Base-by-base conservation (phyloP, 345 rosid genomes). In the Erucastrum elatum region DNA sequence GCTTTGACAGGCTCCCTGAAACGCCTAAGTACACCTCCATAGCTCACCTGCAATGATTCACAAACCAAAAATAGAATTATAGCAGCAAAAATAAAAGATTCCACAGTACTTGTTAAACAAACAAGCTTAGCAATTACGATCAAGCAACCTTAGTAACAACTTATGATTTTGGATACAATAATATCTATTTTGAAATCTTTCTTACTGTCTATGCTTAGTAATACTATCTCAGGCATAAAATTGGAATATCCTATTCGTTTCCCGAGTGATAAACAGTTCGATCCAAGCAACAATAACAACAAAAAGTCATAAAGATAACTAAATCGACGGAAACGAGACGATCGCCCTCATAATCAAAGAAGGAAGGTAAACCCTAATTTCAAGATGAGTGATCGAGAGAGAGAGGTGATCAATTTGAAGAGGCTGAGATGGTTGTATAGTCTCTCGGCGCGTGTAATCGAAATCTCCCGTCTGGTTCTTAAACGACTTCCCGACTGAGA, bases 11-110 rank as follows among this genome's bases (percentile, higher is more conserved):
- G 60, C 37, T 88, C 94, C 82, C 85, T 89, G 85, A 95, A 91
- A 11, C 99, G 96, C 84, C 98, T 85, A 29, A 95, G 89, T 0
- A 91, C 88, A 77, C 82, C 89, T 44, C 87, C 92, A 82, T 81
- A 85, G 62, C 87, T 85, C 31, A 93, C 98, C 99, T 95, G 85
- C 16, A 59, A 72, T 26, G 59, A 2, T 78, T 78, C 56, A 78
- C 5, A 64, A 21, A 21, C 0, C 21, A 21, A 21, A 21, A 21
- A 21, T 21, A 21, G 21, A 21, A 21, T 21, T 21, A 21, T 21
- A 21, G 21, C 21, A 21, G 21, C 21, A 21, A 21, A 21, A 21
- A 21, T 21, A 21, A 21, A 21, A 21, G 21, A 21, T 21, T 21
- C 21, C 21, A 21, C 21, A 21, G 21, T 21, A 21, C n/a, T n/a